Evolutionary conservation across 805 yeast species (phyloP), one percentile per base, ranked within the genome.

Genomic region (Metschnikowia lochheadii): DNA sequence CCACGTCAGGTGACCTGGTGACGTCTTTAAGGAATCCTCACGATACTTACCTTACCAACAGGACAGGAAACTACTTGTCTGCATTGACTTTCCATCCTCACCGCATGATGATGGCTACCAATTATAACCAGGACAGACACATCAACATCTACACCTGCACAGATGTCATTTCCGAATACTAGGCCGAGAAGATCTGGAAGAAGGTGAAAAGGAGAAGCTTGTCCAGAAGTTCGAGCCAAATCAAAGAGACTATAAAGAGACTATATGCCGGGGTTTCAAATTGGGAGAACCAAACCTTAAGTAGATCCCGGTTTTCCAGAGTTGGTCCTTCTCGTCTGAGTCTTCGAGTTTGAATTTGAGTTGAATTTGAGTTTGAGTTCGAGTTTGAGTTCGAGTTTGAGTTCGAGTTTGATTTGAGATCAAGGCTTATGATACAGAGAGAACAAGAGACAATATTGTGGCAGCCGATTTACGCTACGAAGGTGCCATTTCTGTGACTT

Each of bases 401-500:
- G n/a, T n/a, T n/a, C n/a, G 20, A 18, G 20, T 18, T 18, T 18
- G 20, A 18, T 78, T 94, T 62, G 96, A 89, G 65, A 83, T 81
- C 65, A 94, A 94, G 73, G 98, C 97, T 5, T 79, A 76, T 49
- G 98, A 94, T 70, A 99, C 99, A 21, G 97, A 92, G 68, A 89
- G 99, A 79, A 86, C 97, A 65, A 88, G 87, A 56, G 99, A 94
- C 67, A 89, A 90, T 33, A 91, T 86, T 5, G 80, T 97, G 10
- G 96, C 95, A 48, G 98, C 99, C 20, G 99, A 94, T 70, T 79
- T 94, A 67, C 81, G 96, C 68, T 94, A 91, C 76, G 94, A 89
- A n/a, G n/a, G n/a, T 76, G 98, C 98, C 29, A 94, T 94, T 63
- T 99, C 99, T 8, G 97, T n/a, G n/a, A 91, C 62, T 77, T 94